These are phyloP conservation scores for Rheum nobile DNA, from an alignment of 148 eudicot genomes.

Conservation along the genomic window DNA sequence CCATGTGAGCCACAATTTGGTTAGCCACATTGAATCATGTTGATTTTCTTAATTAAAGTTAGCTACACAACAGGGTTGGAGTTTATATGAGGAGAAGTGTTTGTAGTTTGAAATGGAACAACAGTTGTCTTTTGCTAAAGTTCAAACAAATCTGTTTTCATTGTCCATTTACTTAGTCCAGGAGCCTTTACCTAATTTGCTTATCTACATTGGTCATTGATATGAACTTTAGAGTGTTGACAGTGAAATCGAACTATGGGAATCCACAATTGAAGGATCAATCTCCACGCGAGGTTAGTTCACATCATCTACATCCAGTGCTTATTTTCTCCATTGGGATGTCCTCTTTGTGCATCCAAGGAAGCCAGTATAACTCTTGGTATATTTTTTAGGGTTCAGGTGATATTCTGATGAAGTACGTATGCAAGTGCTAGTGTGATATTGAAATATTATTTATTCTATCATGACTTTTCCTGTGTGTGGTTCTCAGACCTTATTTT, in stretches of 20 bases:
- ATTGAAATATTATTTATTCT: too few species aligned
- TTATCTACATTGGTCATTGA: slow-evolving; percentile 11
- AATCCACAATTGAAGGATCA: slow-evolving; percentile 94
- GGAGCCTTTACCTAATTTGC: background rate
- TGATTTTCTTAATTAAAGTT: background rate
- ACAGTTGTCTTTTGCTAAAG: background rate
- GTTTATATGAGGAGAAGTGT: background rate
- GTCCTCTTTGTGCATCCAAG: background rate
- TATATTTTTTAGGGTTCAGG: slow-evolving; percentile 54
- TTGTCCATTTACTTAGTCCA: background rate
- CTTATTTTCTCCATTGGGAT: background rate
- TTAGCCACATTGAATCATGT: background rate
- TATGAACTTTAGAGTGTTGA: slow-evolving; percentile 71
- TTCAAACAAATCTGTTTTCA: background rate
- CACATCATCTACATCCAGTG: background rate
- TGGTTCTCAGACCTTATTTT: too few species aligned
- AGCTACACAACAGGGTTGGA: background rate
- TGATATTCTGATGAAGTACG: slow-evolving; percentile 87
- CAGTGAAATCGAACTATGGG: slow-evolving; percentile 92
- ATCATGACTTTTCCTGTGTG: too few species aligned
- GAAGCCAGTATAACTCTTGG: background rate
- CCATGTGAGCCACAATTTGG: background rate
- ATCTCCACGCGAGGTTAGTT: slow-evolving; percentile 96
- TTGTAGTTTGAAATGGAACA: background rate
- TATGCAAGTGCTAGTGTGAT: too few species aligned